Evolutionary conservation across 139 green algal genomes (phyloP), one percentile per base, ranked within the genome.

Genomic region (Coelastrella sp.): DNA sequence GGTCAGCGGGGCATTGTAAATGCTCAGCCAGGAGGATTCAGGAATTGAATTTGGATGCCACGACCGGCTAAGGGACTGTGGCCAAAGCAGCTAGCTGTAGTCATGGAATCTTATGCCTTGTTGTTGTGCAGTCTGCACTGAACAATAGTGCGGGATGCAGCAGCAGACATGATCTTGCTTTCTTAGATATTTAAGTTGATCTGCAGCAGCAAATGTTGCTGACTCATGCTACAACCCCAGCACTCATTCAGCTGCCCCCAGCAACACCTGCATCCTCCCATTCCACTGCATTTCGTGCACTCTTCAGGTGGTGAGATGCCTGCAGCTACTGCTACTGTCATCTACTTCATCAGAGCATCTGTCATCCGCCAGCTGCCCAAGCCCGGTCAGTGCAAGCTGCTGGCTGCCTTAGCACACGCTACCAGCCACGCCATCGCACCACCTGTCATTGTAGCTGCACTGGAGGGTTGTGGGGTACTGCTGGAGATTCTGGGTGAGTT

Each of bases 281-380:
- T 49, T 49, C 35, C 35, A 49, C 35, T 70, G 79, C 74, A 17
- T 63, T 84, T 78, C 49, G 35, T 70, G 7, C 22, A 27, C 7
- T 84, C 89, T 91, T 9, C 79, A 78, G 90, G 90, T 80, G 84
- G 87, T 27, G 87, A 91, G 65, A 87, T 91, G 72, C 91, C 91
- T 19, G 76, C 76, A 59, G 27, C 75, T 7, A 68, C 56, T 72
- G 97, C 97, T 0, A 95, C 91, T 72, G 93, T 95, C 61, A 90
- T 99, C 60, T 98, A 97, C 87, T 92, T 98, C 59, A 82, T 99
- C 74, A 92, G 97, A 0, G 92, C 94, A 12, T 96, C 92, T 35
- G 91, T 98, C 8, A 93, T 99, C 75, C 92, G 95, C 79, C 91
- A 85, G 74, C 93, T 99, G 92, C 91, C 92, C 11, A 97, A 99